Percentiles rank a stretch among this genome's conserved stretches.
These are phyloP conservation scores for Fragosphaeria purpurea DNA, from an alignment of 2,329 filamentous ascomycete genomes.

Conservation along the genomic window DNA sequence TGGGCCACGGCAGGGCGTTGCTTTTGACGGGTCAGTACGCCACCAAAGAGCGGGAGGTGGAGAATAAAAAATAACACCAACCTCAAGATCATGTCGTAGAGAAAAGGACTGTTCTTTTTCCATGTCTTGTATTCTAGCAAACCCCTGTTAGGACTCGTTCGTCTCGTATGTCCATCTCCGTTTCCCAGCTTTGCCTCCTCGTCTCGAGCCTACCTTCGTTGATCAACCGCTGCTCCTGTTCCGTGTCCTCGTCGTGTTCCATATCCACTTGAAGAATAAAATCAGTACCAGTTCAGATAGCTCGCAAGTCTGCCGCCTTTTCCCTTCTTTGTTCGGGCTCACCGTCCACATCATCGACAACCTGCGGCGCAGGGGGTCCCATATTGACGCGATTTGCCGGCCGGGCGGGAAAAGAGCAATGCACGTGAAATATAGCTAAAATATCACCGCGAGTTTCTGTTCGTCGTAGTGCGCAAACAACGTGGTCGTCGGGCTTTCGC, in stretches of 20 bases:
- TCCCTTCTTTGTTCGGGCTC: not conserved
- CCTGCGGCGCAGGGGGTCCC: conserved; percentile 32
- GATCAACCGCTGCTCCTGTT: conserved; percentile 75
- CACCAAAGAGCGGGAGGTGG: conserved; percentile 4
- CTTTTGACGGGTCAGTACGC: conserved; percentile 32
- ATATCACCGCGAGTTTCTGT: too few species aligned
- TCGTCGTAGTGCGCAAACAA: too few species aligned
- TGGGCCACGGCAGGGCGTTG: conserved; percentile 93
- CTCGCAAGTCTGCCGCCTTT: too few species aligned
- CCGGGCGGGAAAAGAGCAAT: too few species aligned
- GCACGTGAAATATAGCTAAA: too few species aligned
- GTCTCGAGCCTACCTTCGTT: conserved; percentile 60
- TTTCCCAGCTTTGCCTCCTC: not conserved
- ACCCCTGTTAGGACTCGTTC: not conserved
- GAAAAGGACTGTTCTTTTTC: conserved; percentile 98
- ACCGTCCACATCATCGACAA: conserved; percentile 42
- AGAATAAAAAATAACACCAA: conserved; percentile 18
- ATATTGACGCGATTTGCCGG: conserved; percentile 20
- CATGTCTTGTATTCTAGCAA: conserved; percentile 90
- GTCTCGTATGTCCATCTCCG: not conserved
- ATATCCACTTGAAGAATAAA: conserved; percentile 26
- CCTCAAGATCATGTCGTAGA: conserved; percentile 96
- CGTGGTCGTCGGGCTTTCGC: too few species aligned
- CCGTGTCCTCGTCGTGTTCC: conserved; percentile 59
- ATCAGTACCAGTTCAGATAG: too few species aligned